These are phyloP conservation scores for Actinomortierella wolfii DNA, from an alignment of 371 early-diverging fungal species.

Conservation along the genomic window DNA sequence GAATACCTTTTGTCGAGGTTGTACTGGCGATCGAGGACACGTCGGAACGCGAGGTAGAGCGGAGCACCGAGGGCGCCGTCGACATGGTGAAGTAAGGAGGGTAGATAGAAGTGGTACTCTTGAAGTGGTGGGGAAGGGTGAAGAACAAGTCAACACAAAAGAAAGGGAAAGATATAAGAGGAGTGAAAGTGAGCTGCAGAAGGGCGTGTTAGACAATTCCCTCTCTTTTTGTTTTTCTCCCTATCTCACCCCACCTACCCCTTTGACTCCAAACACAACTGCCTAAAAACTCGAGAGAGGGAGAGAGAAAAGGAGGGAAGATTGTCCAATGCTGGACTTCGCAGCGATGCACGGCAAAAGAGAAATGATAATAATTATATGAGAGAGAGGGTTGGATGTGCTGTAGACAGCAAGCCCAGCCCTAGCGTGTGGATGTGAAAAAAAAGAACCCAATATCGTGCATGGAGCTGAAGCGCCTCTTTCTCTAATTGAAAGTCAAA, in stretches of 20 bases:
- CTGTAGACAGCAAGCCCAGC: neutral
- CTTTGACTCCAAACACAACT: neutral
- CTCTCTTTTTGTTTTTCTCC: neutral
- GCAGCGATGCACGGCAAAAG: neutral
- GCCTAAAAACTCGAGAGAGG: neutral
- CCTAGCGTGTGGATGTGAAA: no score
- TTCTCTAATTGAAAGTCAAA: no score
- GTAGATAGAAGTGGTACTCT: neutral
- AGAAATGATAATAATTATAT: no score
- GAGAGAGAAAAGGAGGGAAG: neutral
- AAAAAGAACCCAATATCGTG: neutral
- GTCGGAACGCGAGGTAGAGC: conserved; percentile 33
- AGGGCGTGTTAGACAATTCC: no score
- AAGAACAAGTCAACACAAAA: neutral
- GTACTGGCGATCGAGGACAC: conserved; percentile 9
- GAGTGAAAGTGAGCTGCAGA: no score
- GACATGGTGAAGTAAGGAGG: conserved; percentile 18
- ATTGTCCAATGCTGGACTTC: neutral
- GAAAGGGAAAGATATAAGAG: neutral
- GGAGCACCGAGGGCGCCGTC: conserved; percentile 36
- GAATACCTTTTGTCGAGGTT: neutral
- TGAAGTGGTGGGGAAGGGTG: neutral
- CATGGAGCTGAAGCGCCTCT: neutral
- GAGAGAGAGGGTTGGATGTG: no score
- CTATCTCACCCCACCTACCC: neutral